phyloP scores from a whole-genome alignment of 345 rosid species.

The Geranium rotundifolium region DNA sequence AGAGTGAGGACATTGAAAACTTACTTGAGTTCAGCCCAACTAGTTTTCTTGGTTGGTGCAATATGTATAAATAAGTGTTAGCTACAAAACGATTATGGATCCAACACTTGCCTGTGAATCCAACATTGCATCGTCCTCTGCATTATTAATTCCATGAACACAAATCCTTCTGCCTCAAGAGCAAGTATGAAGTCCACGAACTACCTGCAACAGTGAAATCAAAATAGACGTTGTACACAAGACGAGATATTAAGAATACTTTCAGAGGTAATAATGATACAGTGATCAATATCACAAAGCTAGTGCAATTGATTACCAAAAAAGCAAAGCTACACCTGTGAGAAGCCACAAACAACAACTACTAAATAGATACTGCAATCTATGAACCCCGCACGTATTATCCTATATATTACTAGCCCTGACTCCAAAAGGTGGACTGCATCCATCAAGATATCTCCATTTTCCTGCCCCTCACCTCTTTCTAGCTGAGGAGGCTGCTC shows the following conservation, averaged over 20 bases:
- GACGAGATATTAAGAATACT: not conserved
- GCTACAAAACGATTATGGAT: not conserved
- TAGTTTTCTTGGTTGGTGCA: too few relatives aligned
- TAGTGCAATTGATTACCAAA: not conserved
- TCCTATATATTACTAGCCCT: conserved; percentile 56
- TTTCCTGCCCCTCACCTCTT: conserved; percentile 13
- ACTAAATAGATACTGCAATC: conserved; percentile 68
- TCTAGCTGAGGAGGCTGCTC: conserved; percentile 27
- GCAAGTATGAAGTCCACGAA: not conserved
- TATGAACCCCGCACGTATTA: conserved; percentile 44
- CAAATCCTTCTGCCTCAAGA: not conserved
- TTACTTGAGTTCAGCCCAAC: not conserved
- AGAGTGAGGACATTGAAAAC: not conserved
- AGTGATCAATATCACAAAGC: not conserved
- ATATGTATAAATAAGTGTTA: too few relatives aligned
- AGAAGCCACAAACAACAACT: conserved; percentile 39
- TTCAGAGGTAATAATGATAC: not conserved
- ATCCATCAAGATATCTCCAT: conserved; percentile 33
- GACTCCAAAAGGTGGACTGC: conserved; percentile 63
- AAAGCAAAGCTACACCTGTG: conserved; percentile 16
- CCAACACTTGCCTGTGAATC: not conserved
- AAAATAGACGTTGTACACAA: not conserved
- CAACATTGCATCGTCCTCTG: not conserved
- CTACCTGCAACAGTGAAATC: not conserved
- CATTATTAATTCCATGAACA: too few relatives aligned